These are phyloP conservation scores for Penicillium olsonii DNA, from an alignment of 2,329 filamentous ascomycete species.

Conservation along the genomic window DNA sequence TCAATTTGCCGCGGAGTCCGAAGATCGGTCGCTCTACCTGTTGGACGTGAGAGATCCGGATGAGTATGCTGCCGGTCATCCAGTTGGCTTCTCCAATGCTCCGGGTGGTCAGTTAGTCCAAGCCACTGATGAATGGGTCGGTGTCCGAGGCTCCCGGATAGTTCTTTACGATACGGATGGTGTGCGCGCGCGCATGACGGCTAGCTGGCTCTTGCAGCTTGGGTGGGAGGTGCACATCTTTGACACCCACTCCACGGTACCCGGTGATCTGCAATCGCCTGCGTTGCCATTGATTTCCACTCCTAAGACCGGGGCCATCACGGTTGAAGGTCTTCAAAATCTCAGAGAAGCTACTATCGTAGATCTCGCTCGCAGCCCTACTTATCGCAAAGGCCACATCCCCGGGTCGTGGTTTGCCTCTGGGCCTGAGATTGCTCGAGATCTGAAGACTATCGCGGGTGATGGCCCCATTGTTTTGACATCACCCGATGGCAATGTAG, in stretches of 20 bases:
- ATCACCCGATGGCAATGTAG: slow-evolving; percentile 18
- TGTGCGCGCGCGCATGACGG: slow-evolving; percentile 32
- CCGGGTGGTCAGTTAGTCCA: slow-evolving; percentile 36
- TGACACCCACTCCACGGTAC: slow-evolving; percentile 14
- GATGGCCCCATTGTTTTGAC: slow-evolving; percentile 28
- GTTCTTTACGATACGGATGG: slow-evolving; percentile 33
- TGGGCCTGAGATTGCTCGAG: slow-evolving; percentile 32
- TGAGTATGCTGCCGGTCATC: slow-evolving; percentile 28
- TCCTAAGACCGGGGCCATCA: slow-evolving; percentile 2
- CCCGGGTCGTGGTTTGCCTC: slow-evolving; percentile 33
- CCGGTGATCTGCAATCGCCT: slow-evolving; percentile 2
- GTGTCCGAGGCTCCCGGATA: slow-evolving; percentile 32
- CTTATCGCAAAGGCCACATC: slow-evolving; percentile 33
- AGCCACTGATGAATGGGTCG: slow-evolving; percentile 36
- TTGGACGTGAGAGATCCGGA: slow-evolving; percentile 33
- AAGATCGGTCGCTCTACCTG: slow-evolving; percentile 27
- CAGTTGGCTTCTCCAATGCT: slow-evolving; percentile 29
- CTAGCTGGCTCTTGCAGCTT: slow-evolving; percentile 33
- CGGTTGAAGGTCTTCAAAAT: slow-evolving; percentile 11
- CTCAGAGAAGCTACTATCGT: slow-evolving; percentile 22
- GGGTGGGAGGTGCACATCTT: slow-evolving; percentile 35
- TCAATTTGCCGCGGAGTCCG: slow-evolving; percentile 11
- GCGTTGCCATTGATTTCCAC: neutral
- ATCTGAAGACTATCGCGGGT: slow-evolving; percentile 18
- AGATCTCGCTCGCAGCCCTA: slow-evolving; percentile 32